A percentile compares a stretch with the other conserved stretches of the same genome.
phyloP scores from a whole-genome alignment of 768 basidiomycete species.

The Exsudoporus frostii region DNA sequence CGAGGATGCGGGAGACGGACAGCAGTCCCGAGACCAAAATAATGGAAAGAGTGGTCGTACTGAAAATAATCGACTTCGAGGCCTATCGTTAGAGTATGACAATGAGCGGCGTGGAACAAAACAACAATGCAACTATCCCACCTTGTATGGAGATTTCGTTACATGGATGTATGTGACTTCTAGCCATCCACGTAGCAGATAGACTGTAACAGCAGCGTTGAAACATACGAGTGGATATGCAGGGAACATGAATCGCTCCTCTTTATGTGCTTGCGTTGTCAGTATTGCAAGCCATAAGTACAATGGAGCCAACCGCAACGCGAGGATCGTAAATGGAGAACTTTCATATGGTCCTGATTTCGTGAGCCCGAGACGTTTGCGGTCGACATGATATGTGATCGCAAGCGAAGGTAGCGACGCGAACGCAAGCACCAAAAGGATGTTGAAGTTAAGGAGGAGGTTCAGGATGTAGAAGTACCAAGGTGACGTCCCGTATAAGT shows the following conservation, averaged over 20 bases:
- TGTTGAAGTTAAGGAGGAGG: slow-evolving; percentile 92
- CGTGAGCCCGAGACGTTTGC: slow-evolving; percentile 63
- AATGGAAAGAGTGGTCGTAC: slow-evolving; percentile 67
- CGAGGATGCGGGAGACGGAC: slow-evolving; percentile 77
- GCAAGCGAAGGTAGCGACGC: slow-evolving; percentile 74
- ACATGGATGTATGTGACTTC: slow-evolving; percentile 70
- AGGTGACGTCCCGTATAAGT: slow-evolving; percentile 90
- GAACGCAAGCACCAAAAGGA: slow-evolving; percentile 77
- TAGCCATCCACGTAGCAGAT: slow-evolving; percentile 82
- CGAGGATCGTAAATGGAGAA: slow-evolving; percentile 77
- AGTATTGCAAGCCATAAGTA: slow-evolving; percentile 90
- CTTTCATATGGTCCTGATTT: slow-evolving; percentile 55
- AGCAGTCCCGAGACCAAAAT: slow-evolving; percentile 63
- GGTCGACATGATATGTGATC: slow-evolving; percentile 72
- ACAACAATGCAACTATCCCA: slow-evolving; percentile 35
- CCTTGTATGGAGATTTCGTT: slow-evolving; percentile 84
- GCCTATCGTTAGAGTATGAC: slow-evolving; percentile 47
- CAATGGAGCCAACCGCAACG: slow-evolving; percentile 76
- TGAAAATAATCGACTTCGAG: slow-evolving; percentile 71
- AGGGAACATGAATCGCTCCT: slow-evolving; percentile 98
- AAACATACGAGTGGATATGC: slow-evolving; percentile 89
- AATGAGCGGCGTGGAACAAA: neutral
- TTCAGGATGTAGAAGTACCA: slow-evolving; percentile 86
- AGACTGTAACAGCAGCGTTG: slow-evolving; percentile 88
- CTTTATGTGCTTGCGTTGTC: slow-evolving; percentile 86